Base-by-base conservation (phyloP, 257 asterid species). In the Ophiorrhiza pumila region DNA sequence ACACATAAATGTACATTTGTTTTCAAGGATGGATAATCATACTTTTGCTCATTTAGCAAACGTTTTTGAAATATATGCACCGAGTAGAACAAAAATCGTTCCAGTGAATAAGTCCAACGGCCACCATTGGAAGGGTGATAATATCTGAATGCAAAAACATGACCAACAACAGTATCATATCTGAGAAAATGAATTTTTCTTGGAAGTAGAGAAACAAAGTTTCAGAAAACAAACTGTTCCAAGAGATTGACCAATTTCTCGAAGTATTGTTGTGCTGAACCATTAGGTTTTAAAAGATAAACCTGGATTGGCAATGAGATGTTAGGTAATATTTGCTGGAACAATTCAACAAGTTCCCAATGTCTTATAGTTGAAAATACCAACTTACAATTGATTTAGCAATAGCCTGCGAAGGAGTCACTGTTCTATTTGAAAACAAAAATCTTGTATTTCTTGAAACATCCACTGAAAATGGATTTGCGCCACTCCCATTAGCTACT, bases 71-170 rank as follows among this genome's bases (percentile, higher is more conserved):
- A 95, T 59, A 69, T 71, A 78, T 76, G 77, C 81, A 95, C 99
- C 87, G 92, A 82, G 84, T 95, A 86, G 81, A 80, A 92, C 91
- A 95, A 84, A 75, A 95, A 83, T 42, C 90, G 83, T 85, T 90
- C 99, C 75, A 95, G 81, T 18, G 97, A 80, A 83, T 86, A 88
- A 50, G 99, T 92, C 99, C 99, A 95, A 65, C 96, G 95, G 74
- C 99, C 99, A 77, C 99, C 99, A 86, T 95, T 95, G 37, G 99
- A 95, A 77, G 99, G 99, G 79, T 95, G 99, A 85, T 95, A 95
- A 83, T 95, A 95, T 84, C 99, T 95, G 76, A 62, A 81, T 56
- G 69, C 11, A 70, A 67, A 69, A 49, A 29, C 46, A 37, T 60
- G 66, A 53, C 58, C 8, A 35, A 71, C 52, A 50, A 69, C 20